Base-by-base conservation (phyloP, 768 basidiomycete genomes). In the Calocybe gangraenosa region DNA sequence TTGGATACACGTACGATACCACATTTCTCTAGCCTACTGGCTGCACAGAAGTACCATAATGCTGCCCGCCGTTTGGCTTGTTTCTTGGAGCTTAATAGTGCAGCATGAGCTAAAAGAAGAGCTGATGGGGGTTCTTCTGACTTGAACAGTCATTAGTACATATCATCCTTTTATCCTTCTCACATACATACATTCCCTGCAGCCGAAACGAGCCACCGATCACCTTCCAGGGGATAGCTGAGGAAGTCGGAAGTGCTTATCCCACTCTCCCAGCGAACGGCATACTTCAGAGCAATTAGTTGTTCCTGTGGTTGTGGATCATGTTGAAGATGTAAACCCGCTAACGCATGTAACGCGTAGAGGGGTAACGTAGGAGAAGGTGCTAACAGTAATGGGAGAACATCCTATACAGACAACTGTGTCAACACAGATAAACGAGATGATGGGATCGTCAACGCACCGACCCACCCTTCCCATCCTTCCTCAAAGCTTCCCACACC, bases 401-500 rank as follows among this genome's bases (percentile, higher is more conserved):
- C 83, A 53, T 97, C 92, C 91, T 93, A 54, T 17, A 19, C n/a
- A 17, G 17, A 7, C 1, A 14, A 9, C 21, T 10, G 20, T 41
- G 23, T 35, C 15, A 17, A 23, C 10, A 4, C 35, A n/a, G 13
- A 17, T 22, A 30, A 7, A 2, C 30, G 8, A 13, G 19, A 37
- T 25, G 20, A 13, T 20, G 19, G 5, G 30, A n/a, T n/a, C 2
- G 34, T 20, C 7, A 21, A 71, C 82, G 52, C 64, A 94, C 92
- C 21, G 86, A 87, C 34, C 94, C 94, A 28, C 84, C 83, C 58
- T 89, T 92, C 34, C 78, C 79, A 48, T 97, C 94, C 60, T 92
- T 92, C 39, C 90, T 73, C 25, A 92, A 60, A 3, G 83, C 71
- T 59, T 97, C 96, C 87, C 94, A 98, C 2, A 93, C 80, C 7